A percentile compares a stretch with the other conserved stretches of the same genome.
Evolutionary conservation across 148 eudicot species (phyloP).

Genomic region (Pharnaceum exiguum): DNA sequence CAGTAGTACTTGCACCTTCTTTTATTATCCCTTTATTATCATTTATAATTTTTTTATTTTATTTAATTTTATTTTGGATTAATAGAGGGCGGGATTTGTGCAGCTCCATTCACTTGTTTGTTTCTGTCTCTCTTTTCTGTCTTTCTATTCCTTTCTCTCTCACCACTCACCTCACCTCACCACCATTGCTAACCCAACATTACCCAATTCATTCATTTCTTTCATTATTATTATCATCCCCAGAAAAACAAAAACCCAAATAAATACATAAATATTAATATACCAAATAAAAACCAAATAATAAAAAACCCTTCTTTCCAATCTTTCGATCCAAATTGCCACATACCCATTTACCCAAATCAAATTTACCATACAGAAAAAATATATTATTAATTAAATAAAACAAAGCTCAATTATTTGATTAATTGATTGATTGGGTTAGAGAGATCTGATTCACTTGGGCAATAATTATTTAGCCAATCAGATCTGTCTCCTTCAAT

Average conservation of each 20-base stretch:
- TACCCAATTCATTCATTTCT: neutral
- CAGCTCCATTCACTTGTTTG: slow-evolving; percentile 35
- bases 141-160: slow-evolving; percentile 17
- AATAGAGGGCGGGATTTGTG: slow-evolving; percentile 33
- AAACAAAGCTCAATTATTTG: slow-evolving; percentile 1
- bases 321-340: no score
- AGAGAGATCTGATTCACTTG: slow-evolving; percentile 12
- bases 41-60: no score
- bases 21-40: no score
- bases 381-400: no score
- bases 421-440: neutral
- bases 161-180: slow-evolving; percentile 16
- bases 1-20: no score
- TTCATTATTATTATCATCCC: neutral
- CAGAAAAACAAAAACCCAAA: slow-evolving; percentile 12
- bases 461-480: no score
- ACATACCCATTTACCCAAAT: no score
- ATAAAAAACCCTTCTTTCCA: no score
- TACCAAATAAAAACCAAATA: no score
- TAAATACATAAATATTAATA: no score
- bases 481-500: slow-evolving; percentile 28
- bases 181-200: neutral
- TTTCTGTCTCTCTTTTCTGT: slow-evolving; percentile 10
- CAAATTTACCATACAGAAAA: no score
- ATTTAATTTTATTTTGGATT: neutral